These are phyloP conservation scores for Nemania bipapillata DNA, from an alignment of 2,329 filamentous ascomycete genomes.

Conservation along the genomic window DNA sequence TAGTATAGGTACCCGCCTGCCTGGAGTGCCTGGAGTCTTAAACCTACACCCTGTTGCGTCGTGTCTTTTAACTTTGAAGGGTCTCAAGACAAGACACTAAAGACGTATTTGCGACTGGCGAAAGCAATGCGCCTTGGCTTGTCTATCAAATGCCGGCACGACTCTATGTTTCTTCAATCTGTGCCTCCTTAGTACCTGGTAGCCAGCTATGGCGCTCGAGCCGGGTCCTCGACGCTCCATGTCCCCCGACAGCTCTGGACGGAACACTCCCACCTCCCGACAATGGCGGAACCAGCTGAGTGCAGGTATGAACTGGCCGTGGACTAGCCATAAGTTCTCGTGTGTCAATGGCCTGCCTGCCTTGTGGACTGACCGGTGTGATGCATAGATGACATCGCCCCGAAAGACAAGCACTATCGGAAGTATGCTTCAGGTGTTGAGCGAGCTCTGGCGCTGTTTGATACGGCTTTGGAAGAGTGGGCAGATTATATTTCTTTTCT, in stretches of 20 bases:
- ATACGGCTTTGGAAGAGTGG: conserved; percentile 96
- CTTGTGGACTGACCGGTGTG: conserved; percentile 34
- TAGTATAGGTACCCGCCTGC: neutral
- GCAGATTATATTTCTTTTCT: conserved; percentile 99
- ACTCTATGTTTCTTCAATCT: conserved; percentile 45
- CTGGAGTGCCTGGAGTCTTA: neutral
- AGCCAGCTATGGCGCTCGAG: conserved; percentile 70
- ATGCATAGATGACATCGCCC: conserved; percentile 62
- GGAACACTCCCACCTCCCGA: conserved; percentile 77
- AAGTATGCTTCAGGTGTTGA: conserved; percentile 92
- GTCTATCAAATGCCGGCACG: conserved; percentile 35
- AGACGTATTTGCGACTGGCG: conserved; percentile 41
- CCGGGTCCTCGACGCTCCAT: conserved; percentile 66
- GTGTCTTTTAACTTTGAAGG: conserved; percentile 36
- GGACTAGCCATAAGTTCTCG: conserved; percentile 19
- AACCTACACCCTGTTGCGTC: conserved; percentile 32
- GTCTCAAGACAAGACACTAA: conserved; percentile 13
- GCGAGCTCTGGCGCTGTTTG: conserved; percentile 86
- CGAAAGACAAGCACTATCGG: conserved; percentile 77
- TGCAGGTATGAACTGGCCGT: conserved; percentile 69
- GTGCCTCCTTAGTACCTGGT: conserved; percentile 46
- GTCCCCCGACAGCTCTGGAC: conserved; percentile 86
- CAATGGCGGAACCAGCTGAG: conserved; percentile 82
- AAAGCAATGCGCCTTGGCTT: conserved; percentile 48
- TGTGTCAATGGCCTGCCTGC: neutral